Evolutionary conservation across 208 protist genomes (phyloP), one percentile per base, ranked within the genome.

Genomic region (Trypanosoma vivax): DNA sequence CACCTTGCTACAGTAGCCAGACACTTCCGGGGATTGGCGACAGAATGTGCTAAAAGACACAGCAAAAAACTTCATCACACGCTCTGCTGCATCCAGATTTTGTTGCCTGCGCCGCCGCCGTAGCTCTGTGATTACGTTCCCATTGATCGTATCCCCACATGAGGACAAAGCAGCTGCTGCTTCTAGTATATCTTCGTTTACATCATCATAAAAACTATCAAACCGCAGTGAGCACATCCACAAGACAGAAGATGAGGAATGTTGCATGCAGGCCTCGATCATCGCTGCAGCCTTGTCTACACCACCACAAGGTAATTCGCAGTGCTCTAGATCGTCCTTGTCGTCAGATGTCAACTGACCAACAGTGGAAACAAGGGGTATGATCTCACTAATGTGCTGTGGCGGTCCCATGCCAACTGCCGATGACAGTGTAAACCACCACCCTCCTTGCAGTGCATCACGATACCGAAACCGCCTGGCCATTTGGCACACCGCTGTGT

Each of bases 181-280:
- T 28, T 58, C 41, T 14, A 75, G 51, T 14, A 64, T 48, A 34
- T 65, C 60, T 29, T 53, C 46, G 51, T 75, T 75, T n/a, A 75
- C 40, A 28, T 33, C 46, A 33, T 75, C 56, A 16, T 49, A 59
- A 41, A 50, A 60, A 19, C 51, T 47, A 24, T 70, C 68, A 50
- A 45, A 38, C 23, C 60, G 28, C 25, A 70, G 50, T 21, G 48
- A 27, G 23, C 43, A 50, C 2, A 75, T 56, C 46, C 64, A 60
- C 11, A 68, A 48, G 38, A 69, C 60, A 21, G 58, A 50, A 5
- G 70, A 67, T 14, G 56, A 54, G 6, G 52, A 45, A 25, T 53
- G 52, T 28, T 47, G 38, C 40, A 63, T 13, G 33, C 40, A 42
- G 11, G 63, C 43, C 38, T 59, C 53, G 50, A 67, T 60, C 53